Base-by-base conservation (phyloP, 2,329 filamentous ascomycete genomes). In the Cercospora janseana region DNA sequence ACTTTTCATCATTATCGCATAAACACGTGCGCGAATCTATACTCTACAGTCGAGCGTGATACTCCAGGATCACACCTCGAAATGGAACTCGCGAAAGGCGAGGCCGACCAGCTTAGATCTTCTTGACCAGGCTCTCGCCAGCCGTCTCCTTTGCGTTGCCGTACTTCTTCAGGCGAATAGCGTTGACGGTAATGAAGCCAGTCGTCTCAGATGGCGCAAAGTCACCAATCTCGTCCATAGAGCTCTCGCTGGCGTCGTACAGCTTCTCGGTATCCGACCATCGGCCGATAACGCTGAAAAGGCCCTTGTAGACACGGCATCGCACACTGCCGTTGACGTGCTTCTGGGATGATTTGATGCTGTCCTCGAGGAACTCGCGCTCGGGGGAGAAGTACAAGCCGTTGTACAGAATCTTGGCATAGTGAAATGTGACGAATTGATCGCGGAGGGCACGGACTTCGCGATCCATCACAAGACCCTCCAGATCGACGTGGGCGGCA, bases 221-320 rank as follows among this genome's bases (percentile, higher is more conserved):
- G 70, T 82, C 80, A 59, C 79, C 82, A 58, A 87, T 78, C 59
- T 82, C 81, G 66, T 89, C 86, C 83, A 87, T 87, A 59, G 74
- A 79, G 55, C 77, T 78, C 74, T 86, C 83, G 62, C 75, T 75
- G 70, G 78, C 80, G 61, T 79, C 77, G 68, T 87, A 87, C 54
- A 87, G 74, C 75, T 86, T 86, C 76, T 84, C 81, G 6, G 82
- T 86, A 66, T 83, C 75, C 23, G 72, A 76, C 64, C 73, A 79
- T 51, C 82, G 73, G 51, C 81, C 80, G 31, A 85, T 65, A 51
- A 86, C 73, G 68, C 69, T 74, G 66, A 83, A 75, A 64, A 73
- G 74, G 58, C 86, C 84, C 80, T 86, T 86, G 78, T 85, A 87
- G 56, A 75, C 74, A 50, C 79, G 77, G 68, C 81, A 76, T 57